phyloP scores from a whole-genome alignment of 1,139 yeast species.

The Groenewaldozyma auringiensis region DNA sequence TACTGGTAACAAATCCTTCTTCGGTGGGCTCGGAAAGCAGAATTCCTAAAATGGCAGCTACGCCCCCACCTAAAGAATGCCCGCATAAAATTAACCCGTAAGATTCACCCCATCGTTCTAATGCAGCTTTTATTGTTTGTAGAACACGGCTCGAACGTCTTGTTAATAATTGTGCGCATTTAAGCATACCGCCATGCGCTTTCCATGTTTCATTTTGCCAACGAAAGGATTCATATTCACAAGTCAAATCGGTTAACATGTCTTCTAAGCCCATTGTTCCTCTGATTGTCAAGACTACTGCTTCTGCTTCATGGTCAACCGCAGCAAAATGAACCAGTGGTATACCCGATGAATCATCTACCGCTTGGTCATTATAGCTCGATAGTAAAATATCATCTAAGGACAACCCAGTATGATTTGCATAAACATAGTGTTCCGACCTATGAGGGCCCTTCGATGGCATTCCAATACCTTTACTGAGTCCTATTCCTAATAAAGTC shows the following conservation, averaged over 20 bases:
- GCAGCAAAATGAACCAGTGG: conserved; percentile 31
- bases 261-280: conserved; percentile 33
- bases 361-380: conserved; percentile 26
- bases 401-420: conserved; percentile 27
- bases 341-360: conserved; percentile 25
- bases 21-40: conserved; percentile 22
- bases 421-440: conserved; percentile 31
- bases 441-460: conserved; percentile 18
- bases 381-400: conserved; percentile 29
- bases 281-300: conserved; percentile 30
- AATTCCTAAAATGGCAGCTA: conserved; percentile 30
- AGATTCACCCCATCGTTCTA: conserved; percentile 23
- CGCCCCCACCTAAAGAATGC: conserved; percentile 34
- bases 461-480: conserved; percentile 11
- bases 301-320: conserved; percentile 28
- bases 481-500: conserved; percentile 29
- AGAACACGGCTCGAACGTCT: conserved; percentile 23
- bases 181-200: conserved; percentile 32
- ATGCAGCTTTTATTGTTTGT: conserved; percentile 23
- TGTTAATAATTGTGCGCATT: conserved; percentile 26
- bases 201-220: conserved; percentile 27
- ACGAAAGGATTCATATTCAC: conserved; percentile 27
- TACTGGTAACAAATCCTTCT: conserved; percentile 19
- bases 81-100: conserved; percentile 32
- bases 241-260: conserved; percentile 30